A percentile compares a stretch with the other conserved stretches of the same genome.
Conservation (phyloP, 2,329 filamentous ascomycete genomes). For the Hypoxylon sp. region DNA sequence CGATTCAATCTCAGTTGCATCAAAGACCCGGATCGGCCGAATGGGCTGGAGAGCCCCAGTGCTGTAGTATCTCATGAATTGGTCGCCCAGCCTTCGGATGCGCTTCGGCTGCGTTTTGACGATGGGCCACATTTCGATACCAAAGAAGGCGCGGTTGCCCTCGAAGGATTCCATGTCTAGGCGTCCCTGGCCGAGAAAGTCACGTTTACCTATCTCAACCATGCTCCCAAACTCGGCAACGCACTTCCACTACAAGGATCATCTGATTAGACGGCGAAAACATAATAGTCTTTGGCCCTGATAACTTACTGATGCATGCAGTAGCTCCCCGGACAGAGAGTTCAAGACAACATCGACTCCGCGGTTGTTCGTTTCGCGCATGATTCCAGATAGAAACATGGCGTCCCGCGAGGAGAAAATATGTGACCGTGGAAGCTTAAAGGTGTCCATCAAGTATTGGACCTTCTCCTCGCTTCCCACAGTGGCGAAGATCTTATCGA, state of each 20-base stretch:
- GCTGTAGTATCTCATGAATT: slow-evolving; percentile 14
- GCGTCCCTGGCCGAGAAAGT: slow-evolving; percentile 49
- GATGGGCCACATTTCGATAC: slow-evolving; percentile 58
- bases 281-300: not conserved
- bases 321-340: not conserved
- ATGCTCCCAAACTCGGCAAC: slow-evolving; percentile 60
- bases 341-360: not conserved
- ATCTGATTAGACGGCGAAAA: not conserved
- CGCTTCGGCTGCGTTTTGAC: not conserved
- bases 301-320: not conserved
- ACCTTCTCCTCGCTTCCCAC: slow-evolving; percentile 34
- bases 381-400: not conserved
- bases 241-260: slow-evolving; percentile 53
- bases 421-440: not conserved
- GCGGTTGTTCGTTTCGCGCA: not conserved
- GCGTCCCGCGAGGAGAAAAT: not conserved
- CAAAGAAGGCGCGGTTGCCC: slow-evolving; percentile 44
- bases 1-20: slow-evolving; percentile 44
- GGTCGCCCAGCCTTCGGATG: not conserved
- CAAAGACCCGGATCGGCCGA: slow-evolving; percentile 43
- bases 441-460: slow-evolving; percentile 39
- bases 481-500: slow-evolving; percentile 22
- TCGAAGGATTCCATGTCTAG: slow-evolving; percentile 43
- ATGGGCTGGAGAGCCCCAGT: slow-evolving; percentile 40
- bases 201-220: slow-evolving; percentile 60